Percentiles rank a stretch among this genome's conserved stretches.
phyloP scores from a whole-genome alignment of 805 yeast genomes.

The Spathaspora girioi region DNA sequence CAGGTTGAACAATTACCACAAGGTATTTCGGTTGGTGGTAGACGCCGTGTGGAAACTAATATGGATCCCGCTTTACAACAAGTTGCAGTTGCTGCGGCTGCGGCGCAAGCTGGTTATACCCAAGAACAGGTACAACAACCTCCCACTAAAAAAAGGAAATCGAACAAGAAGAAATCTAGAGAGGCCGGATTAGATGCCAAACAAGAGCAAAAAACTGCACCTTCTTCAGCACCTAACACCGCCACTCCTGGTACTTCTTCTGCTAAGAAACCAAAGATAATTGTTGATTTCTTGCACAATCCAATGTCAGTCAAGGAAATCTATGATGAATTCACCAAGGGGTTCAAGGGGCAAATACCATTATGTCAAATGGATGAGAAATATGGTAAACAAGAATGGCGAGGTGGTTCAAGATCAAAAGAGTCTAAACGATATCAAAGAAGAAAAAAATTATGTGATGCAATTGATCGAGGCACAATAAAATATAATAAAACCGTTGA shows the following conservation, averaged over 20 bases:
- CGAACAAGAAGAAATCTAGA: background rate
- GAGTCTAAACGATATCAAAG: slow-evolving; percentile 42
- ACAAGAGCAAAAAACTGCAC: background rate
- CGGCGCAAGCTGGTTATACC: slow-evolving; percentile 17
- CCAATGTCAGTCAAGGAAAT: slow-evolving; percentile 44
- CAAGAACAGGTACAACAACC: slow-evolving; percentile 7
- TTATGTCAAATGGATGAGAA: slow-evolving; percentile 39
- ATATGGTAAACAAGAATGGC: slow-evolving; percentile 43
- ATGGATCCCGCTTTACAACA: slow-evolving; percentile 42
- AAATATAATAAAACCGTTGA: slow-evolving; percentile 39
- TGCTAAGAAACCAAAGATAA: slow-evolving; percentile 32
- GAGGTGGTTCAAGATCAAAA: slow-evolving; percentile 44
- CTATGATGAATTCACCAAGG: slow-evolving; percentile 42
- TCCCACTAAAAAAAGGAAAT: slow-evolving; percentile 4
- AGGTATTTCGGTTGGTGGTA: background rate
- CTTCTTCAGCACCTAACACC: background rate
- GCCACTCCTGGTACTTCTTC: background rate
- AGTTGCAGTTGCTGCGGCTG: slow-evolving; percentile 38
- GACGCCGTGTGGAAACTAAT: slow-evolving; percentile 30
- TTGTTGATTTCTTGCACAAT: slow-evolving; percentile 38
- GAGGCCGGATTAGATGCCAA: background rate
- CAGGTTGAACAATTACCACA: slow-evolving; percentile 14
- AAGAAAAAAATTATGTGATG: slow-evolving; percentile 41
- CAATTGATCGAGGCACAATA: slow-evolving; percentile 37
- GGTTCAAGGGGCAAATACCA: slow-evolving; percentile 43